Evolutionary conservation across 1,284 basidiomycete species (phyloP).

Genomic region (Apiotrichum veenhuisii): DNA sequence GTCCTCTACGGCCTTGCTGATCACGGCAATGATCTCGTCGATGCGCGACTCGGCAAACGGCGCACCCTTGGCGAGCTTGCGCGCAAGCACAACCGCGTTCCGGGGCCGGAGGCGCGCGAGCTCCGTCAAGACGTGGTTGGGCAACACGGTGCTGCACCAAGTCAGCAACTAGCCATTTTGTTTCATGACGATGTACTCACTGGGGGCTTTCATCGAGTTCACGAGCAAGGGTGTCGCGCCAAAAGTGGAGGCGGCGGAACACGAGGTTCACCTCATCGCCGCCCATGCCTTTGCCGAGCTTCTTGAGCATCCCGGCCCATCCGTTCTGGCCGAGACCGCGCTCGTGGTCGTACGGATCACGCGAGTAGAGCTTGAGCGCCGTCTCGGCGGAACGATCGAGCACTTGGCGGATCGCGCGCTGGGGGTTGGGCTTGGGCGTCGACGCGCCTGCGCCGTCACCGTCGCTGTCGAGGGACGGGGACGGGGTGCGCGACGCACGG

Average conservation of each 20-base stretch:
- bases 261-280: constrained; percentile 58
- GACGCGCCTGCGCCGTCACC: constrained; percentile 5
- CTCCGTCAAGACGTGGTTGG: constrained; percentile 66
- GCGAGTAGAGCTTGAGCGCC: constrained; percentile 63
- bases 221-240: constrained; percentile 78
- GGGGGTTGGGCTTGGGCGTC: constrained; percentile 28
- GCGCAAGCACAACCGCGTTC: constrained; percentile 56
- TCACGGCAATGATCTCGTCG: constrained; percentile 62
- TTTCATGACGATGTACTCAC: constrained; percentile 53
- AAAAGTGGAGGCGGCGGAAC: constrained; percentile 72
- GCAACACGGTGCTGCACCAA: constrained; percentile 53
- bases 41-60: constrained; percentile 44
- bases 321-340: constrained; percentile 65
- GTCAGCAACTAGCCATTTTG: not conserved
- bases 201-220: constrained; percentile 82
- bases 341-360: constrained; percentile 64
- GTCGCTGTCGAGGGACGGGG: constrained; percentile 19
- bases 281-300: constrained; percentile 64
- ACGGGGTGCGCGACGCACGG: constrained; percentile 37
- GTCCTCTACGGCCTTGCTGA: constrained; percentile 44
- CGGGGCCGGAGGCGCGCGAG: constrained; percentile 60
- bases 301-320: constrained; percentile 71
- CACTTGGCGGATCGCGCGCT: constrained; percentile 53
- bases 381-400: constrained; percentile 68
- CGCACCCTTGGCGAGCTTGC: not conserved